Percentiles rank a stretch among this genome's conserved stretches.
Conservation (phyloP, 2,329 filamentous ascomycete species). For the Aureobasidium sp. region DNA sequence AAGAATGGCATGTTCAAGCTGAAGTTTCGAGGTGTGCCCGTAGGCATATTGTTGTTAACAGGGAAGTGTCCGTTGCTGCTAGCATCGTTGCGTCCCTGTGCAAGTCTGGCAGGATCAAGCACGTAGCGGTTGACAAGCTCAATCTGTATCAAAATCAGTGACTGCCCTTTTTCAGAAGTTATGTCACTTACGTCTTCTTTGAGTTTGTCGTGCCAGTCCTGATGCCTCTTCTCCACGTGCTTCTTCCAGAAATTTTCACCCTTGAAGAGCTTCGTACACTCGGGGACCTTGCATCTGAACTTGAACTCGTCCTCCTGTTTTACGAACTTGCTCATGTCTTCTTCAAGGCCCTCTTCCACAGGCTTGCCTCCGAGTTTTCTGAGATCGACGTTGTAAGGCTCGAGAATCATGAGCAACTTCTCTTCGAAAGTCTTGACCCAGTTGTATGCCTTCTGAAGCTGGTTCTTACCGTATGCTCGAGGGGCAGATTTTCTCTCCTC, state of each 20-base stretch:
- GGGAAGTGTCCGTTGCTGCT: slow-evolving; percentile 96
- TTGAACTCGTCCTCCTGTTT: slow-evolving; percentile 98
- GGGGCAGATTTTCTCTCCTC: slow-evolving; percentile 63
- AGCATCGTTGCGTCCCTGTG: slow-evolving; percentile 83
- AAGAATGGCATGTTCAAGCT: slow-evolving; percentile 52
- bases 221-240: slow-evolving; percentile 91
- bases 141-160: slow-evolving; percentile 48
- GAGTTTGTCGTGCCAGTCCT: slow-evolving; percentile 74
- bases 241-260: slow-evolving; percentile 96
- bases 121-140: slow-evolving; percentile 90
- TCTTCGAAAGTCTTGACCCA: slow-evolving; percentile 99
- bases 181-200: slow-evolving; percentile 65
- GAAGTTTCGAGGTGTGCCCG: slow-evolving; percentile 86
- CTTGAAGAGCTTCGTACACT: slow-evolving; percentile 95
- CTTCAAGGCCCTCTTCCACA: slow-evolving; percentile 74
- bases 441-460: slow-evolving; percentile 89
- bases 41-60: slow-evolving; percentile 53
- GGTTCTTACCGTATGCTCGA: slow-evolving; percentile 49
- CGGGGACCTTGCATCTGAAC: slow-evolving; percentile 91
- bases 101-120: slow-evolving; percentile 87
- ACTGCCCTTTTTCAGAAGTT: background rate
- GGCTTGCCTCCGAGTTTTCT: slow-evolving; percentile 85
- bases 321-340: slow-evolving; percentile 78
- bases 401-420: slow-evolving; percentile 85
- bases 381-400: slow-evolving; percentile 79